Evolutionary conservation across 1,284 basidiomycete species (phyloP).

Genomic region (Pterulicium gracile): DNA sequence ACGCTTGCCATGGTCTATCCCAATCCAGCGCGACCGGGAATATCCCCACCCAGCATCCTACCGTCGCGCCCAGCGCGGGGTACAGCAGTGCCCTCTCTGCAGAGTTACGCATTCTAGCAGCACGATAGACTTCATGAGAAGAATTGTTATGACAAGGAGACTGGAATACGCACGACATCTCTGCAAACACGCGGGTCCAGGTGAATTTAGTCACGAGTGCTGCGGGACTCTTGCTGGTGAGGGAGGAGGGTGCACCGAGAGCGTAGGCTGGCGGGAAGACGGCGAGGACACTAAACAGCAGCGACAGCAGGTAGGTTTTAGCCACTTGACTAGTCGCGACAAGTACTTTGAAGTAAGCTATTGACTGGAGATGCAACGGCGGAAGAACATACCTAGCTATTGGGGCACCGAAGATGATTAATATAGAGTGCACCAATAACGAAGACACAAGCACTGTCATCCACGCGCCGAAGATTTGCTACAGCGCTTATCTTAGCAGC

Average conservation of each 20-base stretch:
- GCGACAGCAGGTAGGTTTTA: conserved; percentile 58
- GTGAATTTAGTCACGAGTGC: conserved; percentile 37
- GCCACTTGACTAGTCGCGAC: conserved; percentile 28
- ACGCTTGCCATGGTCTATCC: conserved; percentile 93
- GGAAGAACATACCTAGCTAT: conserved; percentile 36
- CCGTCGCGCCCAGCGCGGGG: conserved; percentile 59
- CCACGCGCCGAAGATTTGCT: conserved; percentile 33
- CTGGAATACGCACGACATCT: conserved; percentile 53
- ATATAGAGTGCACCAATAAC: conserved; percentile 32
- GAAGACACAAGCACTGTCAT: conserved; percentile 42
- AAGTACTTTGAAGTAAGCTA: conserved; percentile 7
- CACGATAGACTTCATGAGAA: conserved; percentile 7
- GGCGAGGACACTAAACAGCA: conserved; percentile 58
- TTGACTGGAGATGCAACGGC: conserved; percentile 7
- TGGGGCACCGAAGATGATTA: conserved; percentile 73
- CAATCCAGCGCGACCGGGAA: conserved; percentile 86
- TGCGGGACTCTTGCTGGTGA: conserved; percentile 25
- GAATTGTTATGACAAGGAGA: background rate
- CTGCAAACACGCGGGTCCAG: conserved; percentile 73
- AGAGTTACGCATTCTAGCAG: conserved; percentile 45
- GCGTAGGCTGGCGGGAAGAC: conserved; percentile 61
- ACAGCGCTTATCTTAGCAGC: too few species aligned
- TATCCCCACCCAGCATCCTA: conserved; percentile 73
- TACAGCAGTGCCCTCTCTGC: conserved; percentile 75
- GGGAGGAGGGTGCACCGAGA: conserved; percentile 51